phyloP scores from a whole-genome alignment of 768 basidiomycete genomes.

The Russula brevipes region DNA sequence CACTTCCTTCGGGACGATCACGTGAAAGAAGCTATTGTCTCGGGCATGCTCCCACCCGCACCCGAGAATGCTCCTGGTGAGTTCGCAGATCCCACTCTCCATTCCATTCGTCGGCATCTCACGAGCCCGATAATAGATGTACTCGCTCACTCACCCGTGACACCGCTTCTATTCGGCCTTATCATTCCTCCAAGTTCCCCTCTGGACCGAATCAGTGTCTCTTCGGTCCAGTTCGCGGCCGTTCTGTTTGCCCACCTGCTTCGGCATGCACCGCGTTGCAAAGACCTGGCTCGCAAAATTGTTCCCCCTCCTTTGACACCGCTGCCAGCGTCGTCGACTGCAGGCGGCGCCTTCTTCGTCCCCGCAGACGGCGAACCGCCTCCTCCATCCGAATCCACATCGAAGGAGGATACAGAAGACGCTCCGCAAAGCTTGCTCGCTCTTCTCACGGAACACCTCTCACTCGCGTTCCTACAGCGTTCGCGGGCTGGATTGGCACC shows the following conservation, averaged over 20 bases:
- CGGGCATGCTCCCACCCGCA: conserved; percentile 66
- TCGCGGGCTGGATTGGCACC: conserved; percentile 61
- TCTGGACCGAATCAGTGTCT: conserved; percentile 51
- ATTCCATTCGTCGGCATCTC: conserved; percentile 28
- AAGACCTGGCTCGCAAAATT: conserved; percentile 58
- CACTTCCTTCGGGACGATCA: conserved; percentile 76
- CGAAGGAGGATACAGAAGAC: conserved; percentile 45
- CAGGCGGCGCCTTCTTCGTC: conserved; percentile 57
- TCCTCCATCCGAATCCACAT: conserved; percentile 36
- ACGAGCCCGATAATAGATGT: conserved; percentile 21
- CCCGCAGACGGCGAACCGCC: conserved; percentile 53
- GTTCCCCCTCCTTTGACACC: conserved; percentile 40
- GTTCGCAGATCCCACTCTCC: conserved; percentile 32
- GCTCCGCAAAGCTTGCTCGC: conserved; percentile 73
- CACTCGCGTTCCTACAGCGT: conserved; percentile 76
- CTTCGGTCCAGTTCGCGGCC: conserved; percentile 66
- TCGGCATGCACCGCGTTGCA: conserved; percentile 58
- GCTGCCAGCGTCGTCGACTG: conserved; percentile 30
- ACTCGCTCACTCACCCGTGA: conserved; percentile 44
- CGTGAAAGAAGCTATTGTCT: conserved; percentile 60
- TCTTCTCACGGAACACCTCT: conserved; percentile 85
- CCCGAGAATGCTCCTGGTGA: conserved; percentile 33
- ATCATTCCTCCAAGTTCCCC: conserved; percentile 56
- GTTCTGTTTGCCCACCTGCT: conserved; percentile 79
- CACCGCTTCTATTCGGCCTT: conserved; percentile 67